Conservation (phyloP, 2,329 filamentous ascomycete genomes). For the Spiromastix sp. region DNA sequence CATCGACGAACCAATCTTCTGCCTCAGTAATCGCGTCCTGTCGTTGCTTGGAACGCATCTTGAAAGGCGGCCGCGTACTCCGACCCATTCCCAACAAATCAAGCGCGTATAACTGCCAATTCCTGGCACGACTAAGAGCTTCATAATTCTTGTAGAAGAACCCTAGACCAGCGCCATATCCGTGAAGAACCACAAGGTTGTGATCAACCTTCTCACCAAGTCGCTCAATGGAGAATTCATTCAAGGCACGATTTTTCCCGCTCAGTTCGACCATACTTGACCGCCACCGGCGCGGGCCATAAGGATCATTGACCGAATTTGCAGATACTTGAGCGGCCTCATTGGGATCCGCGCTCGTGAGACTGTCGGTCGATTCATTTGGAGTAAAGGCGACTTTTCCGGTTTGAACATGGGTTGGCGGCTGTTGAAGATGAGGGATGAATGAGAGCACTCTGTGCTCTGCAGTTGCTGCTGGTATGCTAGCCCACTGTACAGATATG, state of each 20-base stretch:
- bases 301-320: slow-evolving; percentile 56
- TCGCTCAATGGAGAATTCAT: slow-evolving; percentile 86
- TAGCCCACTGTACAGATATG: slow-evolving; percentile 57
- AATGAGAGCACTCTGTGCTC: slow-evolving; percentile 82
- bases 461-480: slow-evolving; percentile 67
- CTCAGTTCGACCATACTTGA: slow-evolving; percentile 74
- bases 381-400: slow-evolving; percentile 26
- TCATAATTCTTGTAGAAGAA: slow-evolving; percentile 99
- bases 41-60: slow-evolving; percentile 69
- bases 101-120: slow-evolving; percentile 87
- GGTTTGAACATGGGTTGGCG: slow-evolving; percentile 57
- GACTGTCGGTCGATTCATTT: slow-evolving; percentile 15
- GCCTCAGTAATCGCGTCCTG: slow-evolving; percentile 76
- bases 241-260: slow-evolving; percentile 77
- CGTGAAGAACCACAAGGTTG: slow-evolving; percentile 89
- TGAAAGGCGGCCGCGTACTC: slow-evolving; percentile 73
- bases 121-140: slow-evolving; percentile 62
- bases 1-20: slow-evolving; percentile 92
- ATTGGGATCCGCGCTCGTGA: slow-evolving; percentile 26
- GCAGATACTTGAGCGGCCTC: slow-evolving; percentile 35
- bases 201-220: slow-evolving; percentile 69
- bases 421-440: slow-evolving; percentile 69
- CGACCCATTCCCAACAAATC: slow-evolving; percentile 94
- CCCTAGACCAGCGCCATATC: slow-evolving; percentile 88
- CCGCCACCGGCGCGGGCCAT: slow-evolving; percentile 76